Evolutionary conservation across 2,329 filamentous ascomycete species (phyloP).

Genomic region (Lasiodiplodia sp.): DNA sequence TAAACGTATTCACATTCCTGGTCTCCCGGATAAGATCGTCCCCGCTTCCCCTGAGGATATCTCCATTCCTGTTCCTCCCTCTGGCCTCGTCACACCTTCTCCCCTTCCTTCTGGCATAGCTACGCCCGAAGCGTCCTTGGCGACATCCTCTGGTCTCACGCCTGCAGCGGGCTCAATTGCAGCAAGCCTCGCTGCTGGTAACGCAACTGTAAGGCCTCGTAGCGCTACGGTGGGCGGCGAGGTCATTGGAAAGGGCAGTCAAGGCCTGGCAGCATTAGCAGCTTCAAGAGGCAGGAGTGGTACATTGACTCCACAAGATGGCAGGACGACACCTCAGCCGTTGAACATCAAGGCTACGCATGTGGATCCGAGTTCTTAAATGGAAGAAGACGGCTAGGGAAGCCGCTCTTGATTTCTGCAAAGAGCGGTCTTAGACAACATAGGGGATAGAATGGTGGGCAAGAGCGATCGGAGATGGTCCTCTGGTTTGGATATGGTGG

Average conservation of each 20-base stretch:
- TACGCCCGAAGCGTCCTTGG: slow-evolving; percentile 36
- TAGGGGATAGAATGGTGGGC: not conserved
- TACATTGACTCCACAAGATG: slow-evolving; percentile 29
- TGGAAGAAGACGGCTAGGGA: not conserved
- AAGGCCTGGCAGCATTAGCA: slow-evolving; percentile 20
- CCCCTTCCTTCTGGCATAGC: slow-evolving; percentile 42
- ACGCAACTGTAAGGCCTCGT: not conserved
- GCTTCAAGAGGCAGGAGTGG: slow-evolving; percentile 14
- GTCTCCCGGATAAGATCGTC: slow-evolving; percentile 69
- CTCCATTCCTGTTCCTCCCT: slow-evolving; percentile 75
- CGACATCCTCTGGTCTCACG: slow-evolving; percentile 8
- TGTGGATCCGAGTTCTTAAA: slow-evolving; percentile 29
- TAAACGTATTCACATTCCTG: slow-evolving; percentile 85
- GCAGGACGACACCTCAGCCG: slow-evolving; percentile 24
- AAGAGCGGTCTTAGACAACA: not conserved
- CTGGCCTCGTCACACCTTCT: slow-evolving; percentile 55
- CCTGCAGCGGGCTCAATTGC: not conserved
- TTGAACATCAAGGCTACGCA: slow-evolving; percentile 29
- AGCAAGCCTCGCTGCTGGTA: not conserved
- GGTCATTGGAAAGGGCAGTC: slow-evolving; percentile 21
- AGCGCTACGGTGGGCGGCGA: slow-evolving; percentile 20
- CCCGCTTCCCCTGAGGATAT: slow-evolving; percentile 83
- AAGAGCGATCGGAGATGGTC: no score
- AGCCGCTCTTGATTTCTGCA: not conserved
- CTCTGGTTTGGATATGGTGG: not conserved